phyloP scores from a whole-genome alignment of 163 green algal species.

The Scenedesmus sp. region DNA sequence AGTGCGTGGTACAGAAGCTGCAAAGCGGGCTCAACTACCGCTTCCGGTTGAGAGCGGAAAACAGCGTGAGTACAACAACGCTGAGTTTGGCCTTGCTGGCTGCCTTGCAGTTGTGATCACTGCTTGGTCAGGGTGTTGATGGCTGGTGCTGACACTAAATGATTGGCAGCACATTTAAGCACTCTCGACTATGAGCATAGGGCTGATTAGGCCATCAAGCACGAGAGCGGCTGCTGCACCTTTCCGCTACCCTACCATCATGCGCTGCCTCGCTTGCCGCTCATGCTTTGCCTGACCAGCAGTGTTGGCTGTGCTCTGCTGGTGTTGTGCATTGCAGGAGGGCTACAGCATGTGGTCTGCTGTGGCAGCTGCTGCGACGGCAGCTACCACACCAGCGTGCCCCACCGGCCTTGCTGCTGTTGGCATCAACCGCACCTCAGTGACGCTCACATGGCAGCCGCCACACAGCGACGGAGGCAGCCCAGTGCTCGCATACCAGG shows the following conservation, averaged over 20 bases:
- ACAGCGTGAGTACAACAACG: conserved; percentile 65
- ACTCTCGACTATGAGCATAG: too few relatives aligned
- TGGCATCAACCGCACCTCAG: conserved; percentile 64
- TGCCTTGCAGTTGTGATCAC: background rate
- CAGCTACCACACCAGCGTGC: conserved; percentile 61
- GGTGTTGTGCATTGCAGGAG: conserved; percentile 27
- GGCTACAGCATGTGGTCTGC: conserved; percentile 46
- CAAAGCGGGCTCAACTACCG: conserved; percentile 64
- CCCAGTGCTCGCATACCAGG: conserved; percentile 67
- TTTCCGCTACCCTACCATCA: too few relatives aligned
- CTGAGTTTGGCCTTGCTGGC: background rate
- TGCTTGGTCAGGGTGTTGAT: too few relatives aligned
- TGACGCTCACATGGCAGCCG: conserved; percentile 74
- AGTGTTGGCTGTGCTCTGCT: background rate
- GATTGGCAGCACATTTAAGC: too few relatives aligned
- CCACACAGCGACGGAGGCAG: conserved; percentile 74
- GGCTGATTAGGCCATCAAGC: too few relatives aligned
- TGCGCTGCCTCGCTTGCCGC: background rate
- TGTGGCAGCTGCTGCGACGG: conserved; percentile 57
- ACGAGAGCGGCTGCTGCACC: too few relatives aligned
- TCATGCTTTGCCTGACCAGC: background rate
- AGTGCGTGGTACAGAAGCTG: conserved; percentile 51
- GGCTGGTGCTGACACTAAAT: too few relatives aligned
- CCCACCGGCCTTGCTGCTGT: conserved; percentile 58
- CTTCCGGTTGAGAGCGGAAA: conserved; percentile 73